phyloP scores from a whole-genome alignment of 2,329 filamentous ascomycete genomes.

The Cucurbitaria berberidis region DNA sequence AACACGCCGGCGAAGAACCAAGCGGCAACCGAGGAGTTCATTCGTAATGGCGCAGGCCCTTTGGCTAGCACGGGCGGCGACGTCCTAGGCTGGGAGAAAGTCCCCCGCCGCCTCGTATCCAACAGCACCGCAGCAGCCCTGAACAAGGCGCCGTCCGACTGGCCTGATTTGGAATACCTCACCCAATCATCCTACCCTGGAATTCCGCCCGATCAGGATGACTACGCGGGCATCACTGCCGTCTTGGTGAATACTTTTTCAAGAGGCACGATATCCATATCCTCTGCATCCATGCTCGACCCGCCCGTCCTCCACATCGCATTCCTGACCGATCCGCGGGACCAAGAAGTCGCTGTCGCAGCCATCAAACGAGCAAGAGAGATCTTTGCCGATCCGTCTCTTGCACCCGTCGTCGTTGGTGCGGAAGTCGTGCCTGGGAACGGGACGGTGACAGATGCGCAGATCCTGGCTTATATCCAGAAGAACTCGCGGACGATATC shows the following conservation, averaged over 20 bases:
- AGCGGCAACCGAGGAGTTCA: conserved; percentile 10
- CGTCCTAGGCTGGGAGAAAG: conserved; percentile 26
- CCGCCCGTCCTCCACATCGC: conserved; percentile 38
- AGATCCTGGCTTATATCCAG: conserved; percentile 27
- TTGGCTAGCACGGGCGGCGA: conserved; percentile 20
- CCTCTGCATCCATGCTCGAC: conserved; percentile 29
- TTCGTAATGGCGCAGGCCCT: conserved; percentile 14
- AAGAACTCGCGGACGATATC: conserved; percentile 18
- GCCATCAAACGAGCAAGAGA: conserved; percentile 35
- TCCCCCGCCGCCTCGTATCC: conserved; percentile 19
- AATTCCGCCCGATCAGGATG: conserved; percentile 23
- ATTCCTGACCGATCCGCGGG: conserved; percentile 36
- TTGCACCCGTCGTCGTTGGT: conserved; percentile 17
- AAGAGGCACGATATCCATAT: conserved; percentile 42
- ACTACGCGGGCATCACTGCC: conserved; percentile 38
- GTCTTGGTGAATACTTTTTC: conserved; percentile 43
- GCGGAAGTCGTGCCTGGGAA: conserved; percentile 31
- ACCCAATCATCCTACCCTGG: conserved; percentile 15
- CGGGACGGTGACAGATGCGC: conserved; percentile 19
- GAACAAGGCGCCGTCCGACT: conserved; percentile 17
- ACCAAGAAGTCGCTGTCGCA: conserved; percentile 40
- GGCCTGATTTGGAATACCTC: conserved; percentile 29
- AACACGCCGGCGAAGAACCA: conserved; percentile 13
- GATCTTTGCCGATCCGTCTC: conserved; percentile 20
- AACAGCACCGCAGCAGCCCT: conserved; percentile 12